Percentiles rank a stretch among this genome's conserved stretches.
These are phyloP conservation scores for Plasmodium malariae DNA, from an alignment of 169 alveolate species.

Conservation along the genomic window DNA sequence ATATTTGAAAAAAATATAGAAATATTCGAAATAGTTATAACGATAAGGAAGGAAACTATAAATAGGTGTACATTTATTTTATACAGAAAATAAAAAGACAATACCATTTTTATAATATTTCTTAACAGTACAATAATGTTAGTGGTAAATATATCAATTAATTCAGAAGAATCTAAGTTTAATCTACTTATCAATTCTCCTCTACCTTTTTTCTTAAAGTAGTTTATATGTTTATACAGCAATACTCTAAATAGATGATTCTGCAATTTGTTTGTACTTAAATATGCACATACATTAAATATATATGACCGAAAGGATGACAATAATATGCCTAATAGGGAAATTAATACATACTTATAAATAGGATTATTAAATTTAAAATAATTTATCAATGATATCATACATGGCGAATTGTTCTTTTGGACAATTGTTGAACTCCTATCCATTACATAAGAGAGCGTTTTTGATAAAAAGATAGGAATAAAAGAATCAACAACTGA, in stretches of 20 bases:
- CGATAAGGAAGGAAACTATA: slow-evolving; percentile 52
- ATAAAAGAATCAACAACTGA: slow-evolving; percentile 68
- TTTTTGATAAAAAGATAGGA: slow-evolving; percentile 64
- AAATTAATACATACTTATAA: slow-evolving; percentile 29
- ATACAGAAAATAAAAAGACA: slow-evolving; percentile 66
- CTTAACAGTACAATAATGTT: slow-evolving; percentile 50
- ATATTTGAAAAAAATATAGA: slow-evolving; percentile 57
- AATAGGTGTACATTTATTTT: slow-evolving; percentile 56
- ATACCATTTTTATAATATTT: slow-evolving; percentile 43
- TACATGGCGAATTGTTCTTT: not conserved
- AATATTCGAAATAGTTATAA: slow-evolving; percentile 39
- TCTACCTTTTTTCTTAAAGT: slow-evolving; percentile 58
- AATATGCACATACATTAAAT: slow-evolving; percentile 63
- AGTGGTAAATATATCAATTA: slow-evolving; percentile 68
- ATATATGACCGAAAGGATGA: slow-evolving; percentile 51
- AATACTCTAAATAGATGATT: slow-evolving; percentile 45
- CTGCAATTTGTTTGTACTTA: slow-evolving; percentile 65
- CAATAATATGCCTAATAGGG: slow-evolving; percentile 37
- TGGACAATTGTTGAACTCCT: not conserved
- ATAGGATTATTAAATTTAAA: slow-evolving; percentile 30
- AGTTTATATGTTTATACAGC: slow-evolving; percentile 31
- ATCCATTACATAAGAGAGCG: slow-evolving; percentile 47
- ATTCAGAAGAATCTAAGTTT: slow-evolving; percentile 54
- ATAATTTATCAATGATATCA: slow-evolving; percentile 11
- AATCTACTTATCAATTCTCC: slow-evolving; percentile 70